These are phyloP conservation scores for Bipolaris oryzae DNA, from an alignment of 2,329 filamentous ascomycete species.

Conservation along the genomic window DNA sequence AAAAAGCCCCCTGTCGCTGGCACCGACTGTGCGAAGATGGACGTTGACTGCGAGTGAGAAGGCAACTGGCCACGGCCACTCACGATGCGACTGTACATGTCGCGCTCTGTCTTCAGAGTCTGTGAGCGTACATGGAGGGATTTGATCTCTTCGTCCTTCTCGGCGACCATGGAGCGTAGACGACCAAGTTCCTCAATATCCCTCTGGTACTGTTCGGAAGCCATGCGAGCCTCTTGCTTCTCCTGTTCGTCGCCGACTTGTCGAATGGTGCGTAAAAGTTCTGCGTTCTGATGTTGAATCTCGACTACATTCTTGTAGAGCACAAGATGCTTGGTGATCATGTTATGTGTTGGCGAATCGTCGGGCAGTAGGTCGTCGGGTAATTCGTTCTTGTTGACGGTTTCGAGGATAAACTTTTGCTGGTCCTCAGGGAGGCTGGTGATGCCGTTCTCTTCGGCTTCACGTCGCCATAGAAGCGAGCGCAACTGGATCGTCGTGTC, in stretches of 20 bases:
- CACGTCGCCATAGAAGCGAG: conserved; percentile 84
- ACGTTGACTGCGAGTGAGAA: conserved; percentile 36
- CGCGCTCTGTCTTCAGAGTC: conserved; percentile 92
- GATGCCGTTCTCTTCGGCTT: conserved; percentile 79
- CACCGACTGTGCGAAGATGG: conserved; percentile 31
- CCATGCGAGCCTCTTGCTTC: conserved; percentile 78
- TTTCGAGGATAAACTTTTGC: conserved; percentile 73
- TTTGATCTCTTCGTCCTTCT: conserved; percentile 83
- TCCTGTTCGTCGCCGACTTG: conserved; percentile 89
- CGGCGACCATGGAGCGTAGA: conserved; percentile 73
- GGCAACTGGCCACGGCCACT: conserved; percentile 72
- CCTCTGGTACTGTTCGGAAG: conserved; percentile 60
- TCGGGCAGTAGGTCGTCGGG: conserved; percentile 68
- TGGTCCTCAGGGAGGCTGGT: conserved; percentile 75
- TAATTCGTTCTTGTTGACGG: conserved; percentile 73
- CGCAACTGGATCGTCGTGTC: conserved; percentile 91
- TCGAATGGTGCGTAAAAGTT: conserved; percentile 80
- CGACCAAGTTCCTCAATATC: conserved; percentile 73
- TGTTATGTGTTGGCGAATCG: conserved; percentile 81
- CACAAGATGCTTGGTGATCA: conserved; percentile 89
- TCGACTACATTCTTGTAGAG: conserved; percentile 86
- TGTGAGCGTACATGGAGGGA: conserved; percentile 83
- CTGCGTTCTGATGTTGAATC: conserved; percentile 85
- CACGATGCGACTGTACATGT: conserved; percentile 96
- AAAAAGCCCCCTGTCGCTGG: conserved; percentile 11